phyloP scores from a whole-genome alignment of 192 early-diverging fungal species.

The Gigaspora rosea region DNA sequence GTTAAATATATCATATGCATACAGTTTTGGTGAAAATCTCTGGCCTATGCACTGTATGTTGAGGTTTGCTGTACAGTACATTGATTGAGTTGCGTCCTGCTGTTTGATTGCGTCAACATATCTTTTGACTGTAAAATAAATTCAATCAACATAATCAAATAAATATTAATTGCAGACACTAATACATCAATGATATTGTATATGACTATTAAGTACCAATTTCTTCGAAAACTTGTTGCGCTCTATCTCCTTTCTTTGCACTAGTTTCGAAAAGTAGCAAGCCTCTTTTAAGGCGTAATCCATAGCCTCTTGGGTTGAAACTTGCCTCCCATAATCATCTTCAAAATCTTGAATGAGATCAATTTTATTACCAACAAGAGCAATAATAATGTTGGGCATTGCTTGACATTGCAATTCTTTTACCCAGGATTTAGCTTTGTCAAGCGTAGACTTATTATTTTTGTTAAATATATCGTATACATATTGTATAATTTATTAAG shows the following conservation, averaged over 20 bases:
- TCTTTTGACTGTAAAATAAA: slow-evolving; percentile 38
- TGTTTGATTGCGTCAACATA: too few species aligned
- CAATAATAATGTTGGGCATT: slow-evolving; percentile 94
- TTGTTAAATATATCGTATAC: too few species aligned
- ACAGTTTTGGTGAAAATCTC: too few species aligned
- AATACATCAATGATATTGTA: background rate
- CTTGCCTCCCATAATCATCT: slow-evolving; percentile 56
- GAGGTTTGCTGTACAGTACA: too few species aligned
- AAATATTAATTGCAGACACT: background rate
- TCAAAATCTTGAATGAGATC: slow-evolving; percentile 66
- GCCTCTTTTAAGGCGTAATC: slow-evolving; percentile 50
- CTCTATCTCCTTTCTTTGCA: slow-evolving; percentile 82
- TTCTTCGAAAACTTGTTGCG: slow-evolving; percentile 89
- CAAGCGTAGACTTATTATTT: slow-evolving; percentile 72
- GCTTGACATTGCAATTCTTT: slow-evolving; percentile 96
- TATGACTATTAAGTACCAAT: slow-evolving; percentile 51
- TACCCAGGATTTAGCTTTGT: slow-evolving; percentile 93
- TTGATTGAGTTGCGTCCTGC: too few species aligned
- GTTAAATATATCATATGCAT: too few species aligned
- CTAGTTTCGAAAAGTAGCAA: slow-evolving; percentile 89
- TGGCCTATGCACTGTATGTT: too few species aligned
- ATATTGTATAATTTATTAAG: too few species aligned
- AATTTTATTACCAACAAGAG: slow-evolving; percentile 94
- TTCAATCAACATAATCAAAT: background rate
- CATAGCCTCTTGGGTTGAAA: too few species aligned